Evolutionary conservation across 495 filamentous ascomycete genomes (phyloP), one percentile per base, ranked within the genome.

Genomic region (Neurospora sp.): DNA sequence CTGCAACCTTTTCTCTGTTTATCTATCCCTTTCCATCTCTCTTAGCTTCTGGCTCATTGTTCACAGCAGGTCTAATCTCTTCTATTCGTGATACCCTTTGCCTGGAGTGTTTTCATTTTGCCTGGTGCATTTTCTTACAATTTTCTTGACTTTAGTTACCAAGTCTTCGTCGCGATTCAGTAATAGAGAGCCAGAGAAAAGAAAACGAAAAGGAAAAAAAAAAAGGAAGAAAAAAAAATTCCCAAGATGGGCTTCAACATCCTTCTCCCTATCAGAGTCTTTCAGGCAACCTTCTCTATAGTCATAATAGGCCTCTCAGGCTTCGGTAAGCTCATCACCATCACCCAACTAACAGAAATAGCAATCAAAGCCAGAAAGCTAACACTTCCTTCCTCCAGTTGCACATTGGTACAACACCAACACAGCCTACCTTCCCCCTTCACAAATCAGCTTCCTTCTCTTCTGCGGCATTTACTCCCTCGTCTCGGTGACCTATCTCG

Each of bases 371-470:
- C 35, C 35, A n/a, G n/a, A 68, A 47, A 9, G 5, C 73, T 75
- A 73, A 73, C 76, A 75, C 53, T 61, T 16, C 37, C 27, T 70
- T 38, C 39, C 2, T 22, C 71, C 73, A 87, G 86, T 88, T 31
- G 79, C 81, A 18, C 77, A 86, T 75, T 87, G 86, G 85, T 87
- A 88, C 77, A 83, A 85, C 71, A 79, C 78, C 69, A 81, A 82
- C 44, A 84, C 81, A 22, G 69, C 82, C 68, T 81, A 82, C 35
- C 39, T 80, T 39, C 83, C 86, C 45, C 90, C 90, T 8, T 78
- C 83, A 4, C 83, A 87, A 74, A 82, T 94, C 83, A 90, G 91
- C 84, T 93, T 92, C 84, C 85, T 94, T 74, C 80, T 96, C 81
- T 91, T 92, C 80, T 79, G 83, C 72, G 83, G 88, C 69, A 76